A percentile compares a stretch with the other conserved stretches of the same genome.
Conservation (phyloP, 2,329 filamentous ascomycete species). For the Hymenoscyphus salicellus region DNA sequence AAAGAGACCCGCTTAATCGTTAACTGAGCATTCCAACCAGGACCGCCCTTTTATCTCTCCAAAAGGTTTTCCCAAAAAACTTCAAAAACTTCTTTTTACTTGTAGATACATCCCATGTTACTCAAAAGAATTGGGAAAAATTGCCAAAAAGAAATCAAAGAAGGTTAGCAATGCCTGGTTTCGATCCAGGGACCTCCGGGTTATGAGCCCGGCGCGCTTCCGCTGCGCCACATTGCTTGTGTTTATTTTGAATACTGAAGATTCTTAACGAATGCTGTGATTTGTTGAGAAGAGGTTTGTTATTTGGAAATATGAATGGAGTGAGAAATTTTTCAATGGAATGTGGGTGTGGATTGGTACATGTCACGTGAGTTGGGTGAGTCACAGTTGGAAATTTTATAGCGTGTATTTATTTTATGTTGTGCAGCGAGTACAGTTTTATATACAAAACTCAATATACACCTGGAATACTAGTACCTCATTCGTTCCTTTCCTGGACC, state of each 20-base stretch:
- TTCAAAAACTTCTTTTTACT: too few species aligned
- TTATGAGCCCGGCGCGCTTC: conserved; percentile 41
- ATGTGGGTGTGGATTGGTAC: too few species aligned
- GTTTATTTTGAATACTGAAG: background rate
- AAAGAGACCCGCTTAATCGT: too few species aligned
- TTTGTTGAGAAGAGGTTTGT: background rate
- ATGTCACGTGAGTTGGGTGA: background rate
- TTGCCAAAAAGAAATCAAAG: conserved; percentile 4
- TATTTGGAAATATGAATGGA: background rate
- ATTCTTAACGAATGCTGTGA: background rate
- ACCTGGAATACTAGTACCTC: too few species aligned
- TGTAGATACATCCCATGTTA: background rate
- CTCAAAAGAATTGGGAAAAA: background rate
- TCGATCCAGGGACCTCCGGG: conserved; percentile 40
- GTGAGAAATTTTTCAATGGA: too few species aligned
- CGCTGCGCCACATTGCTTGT: conserved; percentile 39
- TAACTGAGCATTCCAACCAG: too few species aligned
- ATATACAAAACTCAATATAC: too few species aligned
- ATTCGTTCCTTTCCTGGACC: too few species aligned
- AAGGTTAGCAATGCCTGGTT: conserved; percentile 36
- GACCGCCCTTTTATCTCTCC: too few species aligned
- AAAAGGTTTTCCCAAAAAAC: too few species aligned
- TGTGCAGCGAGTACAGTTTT: too few species aligned
- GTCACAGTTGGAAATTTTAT: background rate
- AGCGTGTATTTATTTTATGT: too few species aligned